phyloP scores from a whole-genome alignment of 2,329 filamentous ascomycete species.

The Zymoseptoria tritici region DNA sequence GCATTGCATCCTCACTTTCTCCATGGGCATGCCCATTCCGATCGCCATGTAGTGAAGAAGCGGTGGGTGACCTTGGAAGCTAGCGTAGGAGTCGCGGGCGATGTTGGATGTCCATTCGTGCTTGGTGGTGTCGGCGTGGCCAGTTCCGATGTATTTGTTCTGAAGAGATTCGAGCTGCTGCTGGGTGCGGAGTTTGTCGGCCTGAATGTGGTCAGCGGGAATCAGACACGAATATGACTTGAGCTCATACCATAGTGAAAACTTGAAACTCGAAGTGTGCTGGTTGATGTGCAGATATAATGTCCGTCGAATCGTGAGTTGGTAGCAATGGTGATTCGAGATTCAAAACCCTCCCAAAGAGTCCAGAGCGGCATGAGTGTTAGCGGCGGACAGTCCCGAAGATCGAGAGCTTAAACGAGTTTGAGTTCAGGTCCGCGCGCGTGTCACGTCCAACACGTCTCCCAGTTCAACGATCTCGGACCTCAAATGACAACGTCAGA shows the following conservation, averaged over 20 bases:
- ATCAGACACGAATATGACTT: background rate
- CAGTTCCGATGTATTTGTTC: constrained; percentile 90
- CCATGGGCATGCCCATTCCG: constrained; percentile 71
- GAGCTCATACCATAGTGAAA: background rate
- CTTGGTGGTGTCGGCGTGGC: constrained; percentile 91
- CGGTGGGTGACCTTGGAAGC: constrained; percentile 81
- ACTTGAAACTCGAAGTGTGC: background rate
- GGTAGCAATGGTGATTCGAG: too few relatives aligned
- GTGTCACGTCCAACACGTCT: background rate
- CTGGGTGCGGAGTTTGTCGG: constrained; percentile 94
- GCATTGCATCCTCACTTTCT: constrained; percentile 71
- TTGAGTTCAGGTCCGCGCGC: too few relatives aligned
- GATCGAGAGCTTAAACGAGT: background rate
- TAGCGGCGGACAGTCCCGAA: background rate
- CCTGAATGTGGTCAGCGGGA: constrained; percentile 40
- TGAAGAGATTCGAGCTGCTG: constrained; percentile 97
- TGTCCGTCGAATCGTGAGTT: background rate
- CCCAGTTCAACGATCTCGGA: background rate
- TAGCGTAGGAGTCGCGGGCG: constrained; percentile 83
- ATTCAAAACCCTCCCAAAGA: too few relatives aligned
- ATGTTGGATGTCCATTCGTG: constrained; percentile 98
- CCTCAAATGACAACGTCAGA: background rate
- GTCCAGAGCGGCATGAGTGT: too few relatives aligned
- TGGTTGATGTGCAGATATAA: background rate
- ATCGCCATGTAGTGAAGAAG: constrained; percentile 83